Evolutionary conservation across 2,329 filamentous ascomycete genomes (phyloP).

Genomic region (Gremmenia infestans): DNA sequence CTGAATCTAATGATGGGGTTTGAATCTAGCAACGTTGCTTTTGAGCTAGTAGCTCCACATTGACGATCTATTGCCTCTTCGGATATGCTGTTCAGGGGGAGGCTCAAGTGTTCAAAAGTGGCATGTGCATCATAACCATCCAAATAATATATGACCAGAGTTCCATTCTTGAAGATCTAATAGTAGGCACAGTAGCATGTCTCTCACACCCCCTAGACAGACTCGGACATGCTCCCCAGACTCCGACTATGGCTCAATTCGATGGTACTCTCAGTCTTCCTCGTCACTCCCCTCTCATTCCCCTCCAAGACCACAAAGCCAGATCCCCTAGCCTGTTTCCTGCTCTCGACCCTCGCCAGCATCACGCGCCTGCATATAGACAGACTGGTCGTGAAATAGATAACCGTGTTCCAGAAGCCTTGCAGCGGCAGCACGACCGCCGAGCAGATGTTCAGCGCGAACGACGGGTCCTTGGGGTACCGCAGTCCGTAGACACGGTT

Average conservation of each 20-base stretch:
- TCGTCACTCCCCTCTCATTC: not conserved
- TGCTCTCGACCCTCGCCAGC: not conserved
- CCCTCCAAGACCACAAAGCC: not conserved
- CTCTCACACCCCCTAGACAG: not conserved
- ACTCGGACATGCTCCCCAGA: not conserved
- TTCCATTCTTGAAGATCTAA: no score
- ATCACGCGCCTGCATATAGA: constrained; percentile 46
- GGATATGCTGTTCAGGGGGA: no score
- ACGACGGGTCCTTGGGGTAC: constrained; percentile 45
- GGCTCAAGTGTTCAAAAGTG: no score
- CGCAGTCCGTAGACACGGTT: constrained; percentile 70
- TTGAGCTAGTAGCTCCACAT: no score
- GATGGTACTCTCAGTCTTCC: constrained; percentile 3
- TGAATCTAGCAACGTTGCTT: no score
- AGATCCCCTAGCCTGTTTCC: not conserved
- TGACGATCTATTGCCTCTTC: no score
- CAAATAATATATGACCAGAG: no score
- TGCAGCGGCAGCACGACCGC: constrained; percentile 73
- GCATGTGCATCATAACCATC: no score
- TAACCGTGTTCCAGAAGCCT: constrained; percentile 77
- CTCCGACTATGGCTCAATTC: not conserved
- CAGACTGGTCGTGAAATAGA: constrained; percentile 69
- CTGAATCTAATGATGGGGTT: no score
- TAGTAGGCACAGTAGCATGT: no score
- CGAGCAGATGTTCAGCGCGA: constrained; percentile 62